Percentiles rank a stretch among this genome's conserved stretches.
phyloP scores from a whole-genome alignment of 345 rosid species.

The Eutrema yunnanense region DNA sequence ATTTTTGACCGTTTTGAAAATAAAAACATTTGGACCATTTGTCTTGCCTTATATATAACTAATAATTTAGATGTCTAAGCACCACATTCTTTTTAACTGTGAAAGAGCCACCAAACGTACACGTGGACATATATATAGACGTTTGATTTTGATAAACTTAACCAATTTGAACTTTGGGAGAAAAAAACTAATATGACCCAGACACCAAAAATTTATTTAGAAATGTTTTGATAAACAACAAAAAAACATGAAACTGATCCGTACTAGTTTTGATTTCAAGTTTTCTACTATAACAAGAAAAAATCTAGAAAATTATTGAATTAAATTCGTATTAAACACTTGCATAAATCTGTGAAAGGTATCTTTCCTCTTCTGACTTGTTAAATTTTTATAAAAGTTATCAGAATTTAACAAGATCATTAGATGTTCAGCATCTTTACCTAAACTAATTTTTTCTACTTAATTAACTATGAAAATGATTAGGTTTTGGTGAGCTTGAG shows the following conservation, averaged over 20 bases:
- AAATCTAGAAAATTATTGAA: not conserved
- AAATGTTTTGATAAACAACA: not conserved
- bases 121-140: not conserved
- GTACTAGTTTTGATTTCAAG: not conserved
- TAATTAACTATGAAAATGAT: conserved; percentile 12
- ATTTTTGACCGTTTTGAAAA: not conserved
- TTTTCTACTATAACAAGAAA: not conserved
- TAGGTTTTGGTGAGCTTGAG: conserved; percentile 9
- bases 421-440: not conserved
- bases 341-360: not conserved
- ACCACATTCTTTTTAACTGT: not conserved
- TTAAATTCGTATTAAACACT: not conserved
- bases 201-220: not conserved
- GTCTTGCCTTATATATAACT: not conserved
- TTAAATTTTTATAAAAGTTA: not conserved
- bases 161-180: not conserved
- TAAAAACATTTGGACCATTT: not conserved
- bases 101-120: not conserved
- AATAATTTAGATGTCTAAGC: not conserved
- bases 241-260: not conserved
- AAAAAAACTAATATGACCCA: not conserved
- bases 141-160: not conserved
- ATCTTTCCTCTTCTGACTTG: not conserved
- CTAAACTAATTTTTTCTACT: not conserved
- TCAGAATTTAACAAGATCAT: not conserved